A percentile compares a stretch with the other conserved stretches of the same genome.
These are phyloP conservation scores for Trypanosomatidae sp. DNA, from an alignment of 208 protist genomes.

Conservation along the genomic window DNA sequence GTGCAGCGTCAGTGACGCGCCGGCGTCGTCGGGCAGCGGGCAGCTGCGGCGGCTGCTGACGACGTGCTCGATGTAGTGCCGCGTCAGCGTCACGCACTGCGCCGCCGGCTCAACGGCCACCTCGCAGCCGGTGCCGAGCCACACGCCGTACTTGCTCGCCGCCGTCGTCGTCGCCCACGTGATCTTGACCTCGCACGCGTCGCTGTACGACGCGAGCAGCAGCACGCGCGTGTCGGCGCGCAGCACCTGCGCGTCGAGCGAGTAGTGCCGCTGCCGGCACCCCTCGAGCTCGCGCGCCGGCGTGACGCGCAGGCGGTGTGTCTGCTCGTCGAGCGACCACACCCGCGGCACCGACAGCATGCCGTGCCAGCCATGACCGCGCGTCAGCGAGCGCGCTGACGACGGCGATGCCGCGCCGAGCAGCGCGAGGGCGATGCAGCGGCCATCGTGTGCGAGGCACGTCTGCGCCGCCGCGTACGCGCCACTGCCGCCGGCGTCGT, in stretches of 20 bases:
- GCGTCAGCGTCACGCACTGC: conserved; percentile 21
- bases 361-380: conserved; percentile 28
- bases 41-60: conserved; percentile 47
- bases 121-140: conserved; percentile 30
- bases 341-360: conserved; percentile 30
- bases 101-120: conserved; percentile 27
- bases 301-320: conserved; percentile 10
- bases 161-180: conserved; percentile 19
- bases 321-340: conserved; percentile 15
- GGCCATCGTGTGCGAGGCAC: too few relatives aligned
- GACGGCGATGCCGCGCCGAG: too few relatives aligned
- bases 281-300: conserved; percentile 22
- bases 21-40: conserved; percentile 7
- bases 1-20: conserved; percentile 11
- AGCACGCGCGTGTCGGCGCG: conserved; percentile 13
- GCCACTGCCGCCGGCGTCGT: too few relatives aligned
- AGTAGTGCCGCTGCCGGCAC: conserved; percentile 17
- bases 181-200: conserved; percentile 20
- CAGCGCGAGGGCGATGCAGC: too few relatives aligned
- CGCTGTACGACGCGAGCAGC: conserved; percentile 18
- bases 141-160: conserved; percentile 44
- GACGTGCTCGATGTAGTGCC: conserved; percentile 30
- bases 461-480: too few relatives aligned
- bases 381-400: too few relatives aligned
- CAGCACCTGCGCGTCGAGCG: conserved; percentile 11